Conservation (phyloP, 2,329 filamentous ascomycete species). For the Talaromyces sp. region DNA sequence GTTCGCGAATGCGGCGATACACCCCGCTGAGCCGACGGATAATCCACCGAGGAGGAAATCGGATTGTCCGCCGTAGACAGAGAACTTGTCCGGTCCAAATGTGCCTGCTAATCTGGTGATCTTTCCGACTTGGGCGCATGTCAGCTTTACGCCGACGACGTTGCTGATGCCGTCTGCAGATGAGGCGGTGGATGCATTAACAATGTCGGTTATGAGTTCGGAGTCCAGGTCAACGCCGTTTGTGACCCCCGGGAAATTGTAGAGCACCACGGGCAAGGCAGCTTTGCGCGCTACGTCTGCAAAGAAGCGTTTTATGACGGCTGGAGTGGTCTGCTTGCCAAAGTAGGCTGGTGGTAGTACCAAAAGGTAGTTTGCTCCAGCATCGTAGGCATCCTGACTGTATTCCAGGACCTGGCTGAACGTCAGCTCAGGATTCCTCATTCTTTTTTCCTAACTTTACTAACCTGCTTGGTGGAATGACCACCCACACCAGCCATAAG, state of each 20-base stretch:
- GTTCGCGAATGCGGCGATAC: slow-evolving; percentile 58
- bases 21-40: slow-evolving; percentile 52
- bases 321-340: slow-evolving; percentile 58
- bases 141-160: slow-evolving; percentile 64
- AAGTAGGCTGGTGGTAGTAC: slow-evolving; percentile 65
- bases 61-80: slow-evolving; percentile 68
- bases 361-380: slow-evolving; percentile 61
- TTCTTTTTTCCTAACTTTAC: too few relatives aligned
- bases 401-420: slow-evolving; percentile 46
- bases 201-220: slow-evolving; percentile 56
- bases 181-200: slow-evolving; percentile 38
- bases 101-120: slow-evolving; percentile 55
- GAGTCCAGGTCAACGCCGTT: slow-evolving; percentile 68
- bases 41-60: slow-evolving; percentile 64
- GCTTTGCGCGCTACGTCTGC: slow-evolving; percentile 53
- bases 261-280: slow-evolving; percentile 59
- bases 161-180: slow-evolving; percentile 38
- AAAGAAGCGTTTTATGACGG: slow-evolving; percentile 60
- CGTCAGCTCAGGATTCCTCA: background rate
- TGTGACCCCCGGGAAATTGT: slow-evolving; percentile 68
- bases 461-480: slow-evolving; percentile 62
- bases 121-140: slow-evolving; percentile 61
- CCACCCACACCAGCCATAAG: slow-evolving; percentile 63
- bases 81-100: slow-evolving; percentile 57
- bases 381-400: slow-evolving; percentile 56